Evolutionary conservation across 1,284 basidiomycete genomes (phyloP).

Genomic region (Filobasidium uniguttulatum): DNA sequence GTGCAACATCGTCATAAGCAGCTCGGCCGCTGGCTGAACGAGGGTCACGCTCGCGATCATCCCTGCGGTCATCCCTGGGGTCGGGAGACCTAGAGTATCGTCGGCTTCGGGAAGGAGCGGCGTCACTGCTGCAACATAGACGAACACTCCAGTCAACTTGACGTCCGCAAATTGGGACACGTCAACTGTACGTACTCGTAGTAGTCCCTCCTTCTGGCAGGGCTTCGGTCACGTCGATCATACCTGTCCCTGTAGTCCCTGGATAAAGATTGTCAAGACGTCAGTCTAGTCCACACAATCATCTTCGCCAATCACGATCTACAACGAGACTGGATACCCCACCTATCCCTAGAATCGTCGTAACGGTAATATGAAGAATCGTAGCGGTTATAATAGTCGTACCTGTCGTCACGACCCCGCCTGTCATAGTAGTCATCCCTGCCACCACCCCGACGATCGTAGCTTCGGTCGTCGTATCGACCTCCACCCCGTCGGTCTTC

Average conservation of each 20-base stretch:
- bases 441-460: conserved; percentile 24
- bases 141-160: conserved; percentile 1
- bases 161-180: not conserved
- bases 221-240: not conserved
- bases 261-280: not conserved
- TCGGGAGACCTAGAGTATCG: conserved; percentile 23
- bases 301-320: not conserved
- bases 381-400: conserved; percentile 41
- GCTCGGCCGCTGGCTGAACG: conserved; percentile 18
- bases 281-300: not conserved
- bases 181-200: conserved; percentile 16
- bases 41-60: conserved; percentile 19
- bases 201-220: conserved; percentile 16
- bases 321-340: not conserved
- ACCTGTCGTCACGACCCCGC: conserved; percentile 18
- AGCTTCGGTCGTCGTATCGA: conserved; percentile 37
- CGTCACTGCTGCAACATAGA: conserved; percentile 11
- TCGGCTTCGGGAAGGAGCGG: conserved; percentile 16
- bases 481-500: conserved; percentile 21
- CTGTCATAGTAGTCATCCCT: conserved; percentile 19
- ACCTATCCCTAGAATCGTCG: conserved; percentile 18
- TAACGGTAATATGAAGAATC: conserved; percentile 22
- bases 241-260: conserved; percentile 5
- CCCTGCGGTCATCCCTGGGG: not conserved
- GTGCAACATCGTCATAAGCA: conserved; percentile 20